Evolutionary conservation across 768 basidiomycete species (phyloP), one percentile per base, ranked within the genome.

Genomic region (Mycena crocata): DNA sequence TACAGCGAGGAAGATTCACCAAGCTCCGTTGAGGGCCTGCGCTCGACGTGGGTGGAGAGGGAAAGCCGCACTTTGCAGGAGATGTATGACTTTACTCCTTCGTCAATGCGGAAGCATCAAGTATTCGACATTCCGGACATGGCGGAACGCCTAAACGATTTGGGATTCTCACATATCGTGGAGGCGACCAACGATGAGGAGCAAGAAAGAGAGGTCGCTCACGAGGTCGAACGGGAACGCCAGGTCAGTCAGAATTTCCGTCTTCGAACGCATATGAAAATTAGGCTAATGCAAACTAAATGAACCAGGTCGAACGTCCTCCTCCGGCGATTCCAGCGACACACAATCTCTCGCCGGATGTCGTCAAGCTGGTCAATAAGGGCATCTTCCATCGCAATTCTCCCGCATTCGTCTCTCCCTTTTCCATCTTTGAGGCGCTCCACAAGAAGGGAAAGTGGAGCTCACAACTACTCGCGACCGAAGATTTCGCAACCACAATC

Each of bases 121-220:
- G 71, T 66, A 13, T 51, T 69, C 26, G 28, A 70, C 5, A 60
- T 71, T 23, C 51, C 70, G 9, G 42, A 60, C 5, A 71, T 84
- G 34, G 66, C 54, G 1, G 59, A 77, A 21, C 76, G 75, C 34
- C 73, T 76, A 21, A 21, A 46, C 10, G 28, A 62, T 14, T 73
- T 84, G 14, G 81, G 82, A 1, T 26, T 78, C 9, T 50, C 55
- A 14, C 49, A 65, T 1, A 35, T 80, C 6, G 39, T 52, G 15
- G 65, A 72, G n/a, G 64, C 37, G 24, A 69, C 59, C 37, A 71
- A 83, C 71, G 81, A 81, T 31, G 84, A 86, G 67, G 86, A 87
- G 64, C 86, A 87, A 63, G 86, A 87, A 57, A 74, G 85, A 28
- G 85, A 87, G 61, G 73, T 87, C 10, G 65, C 70, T 7, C 81